Conservation (phyloP, 2,329 filamentous ascomycete species). For the Ascochyta koolunga region DNA sequence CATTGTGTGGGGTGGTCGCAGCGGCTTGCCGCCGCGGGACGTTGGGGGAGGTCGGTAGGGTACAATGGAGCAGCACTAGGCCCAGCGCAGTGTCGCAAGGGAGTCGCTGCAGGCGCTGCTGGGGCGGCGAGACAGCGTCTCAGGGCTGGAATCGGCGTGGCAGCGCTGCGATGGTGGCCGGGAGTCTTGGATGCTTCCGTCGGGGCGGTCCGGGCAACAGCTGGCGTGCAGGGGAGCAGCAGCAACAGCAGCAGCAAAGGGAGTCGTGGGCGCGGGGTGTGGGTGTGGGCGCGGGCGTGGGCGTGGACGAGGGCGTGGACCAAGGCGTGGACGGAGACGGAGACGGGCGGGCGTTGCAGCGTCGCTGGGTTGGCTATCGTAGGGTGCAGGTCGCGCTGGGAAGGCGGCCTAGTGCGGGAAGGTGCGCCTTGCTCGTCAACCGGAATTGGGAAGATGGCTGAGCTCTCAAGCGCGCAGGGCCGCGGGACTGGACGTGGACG, state of each 20-base stretch:
- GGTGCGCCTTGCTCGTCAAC: constrained; percentile 16
- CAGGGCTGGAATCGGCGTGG: constrained; percentile 27
- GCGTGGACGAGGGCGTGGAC: background rate
- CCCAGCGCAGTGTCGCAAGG: constrained; percentile 43
- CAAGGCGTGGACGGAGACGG: background rate
- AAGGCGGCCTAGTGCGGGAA: constrained; percentile 13
- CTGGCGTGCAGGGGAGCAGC: background rate
- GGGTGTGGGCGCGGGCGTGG: background rate
- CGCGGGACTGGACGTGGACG: background rate
- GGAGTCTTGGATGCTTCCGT: constrained; percentile 30
- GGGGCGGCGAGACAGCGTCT: constrained; percentile 30
- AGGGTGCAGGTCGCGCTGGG: constrained; percentile 16
- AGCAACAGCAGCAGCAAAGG: constrained; percentile 3
- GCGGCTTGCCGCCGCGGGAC: constrained; percentile 41
- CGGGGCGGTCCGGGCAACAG: constrained; percentile 21
- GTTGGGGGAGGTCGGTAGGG: constrained; percentile 24
- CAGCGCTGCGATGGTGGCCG: constrained; percentile 24
- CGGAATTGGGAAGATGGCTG: background rate
- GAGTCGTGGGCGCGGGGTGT: constrained; percentile 16
- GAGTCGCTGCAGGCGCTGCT: constrained; percentile 15
- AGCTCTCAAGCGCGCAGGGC: background rate
- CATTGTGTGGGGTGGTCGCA: constrained; percentile 64
- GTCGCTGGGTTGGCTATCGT: background rate
- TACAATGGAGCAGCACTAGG: constrained; percentile 29
- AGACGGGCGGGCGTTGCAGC: background rate